Evolutionary conservation across 2,329 filamentous ascomycete species (phyloP).

Genomic region (Mariannaea sp.): DNA sequence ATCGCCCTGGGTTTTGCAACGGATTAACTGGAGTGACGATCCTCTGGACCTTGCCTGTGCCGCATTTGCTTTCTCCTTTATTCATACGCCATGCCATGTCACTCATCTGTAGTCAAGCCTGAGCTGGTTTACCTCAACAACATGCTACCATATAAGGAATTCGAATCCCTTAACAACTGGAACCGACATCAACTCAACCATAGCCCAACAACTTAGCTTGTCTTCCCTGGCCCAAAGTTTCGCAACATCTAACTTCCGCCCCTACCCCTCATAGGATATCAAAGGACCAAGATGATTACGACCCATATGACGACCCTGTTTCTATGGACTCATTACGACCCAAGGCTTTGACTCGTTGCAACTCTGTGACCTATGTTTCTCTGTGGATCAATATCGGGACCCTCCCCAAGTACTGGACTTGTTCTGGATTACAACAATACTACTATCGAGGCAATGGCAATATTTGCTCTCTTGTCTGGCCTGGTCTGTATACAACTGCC

Average conservation of each 20-base stretch:
- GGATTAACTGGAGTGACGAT: slow-evolving; percentile 20
- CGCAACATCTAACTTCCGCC: background rate
- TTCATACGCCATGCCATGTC: slow-evolving; percentile 16
- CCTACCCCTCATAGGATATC: background rate
- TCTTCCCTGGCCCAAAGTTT: no score
- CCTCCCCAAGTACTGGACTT: no score
- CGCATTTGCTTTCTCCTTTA: slow-evolving; percentile 19
- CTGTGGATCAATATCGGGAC: no score
- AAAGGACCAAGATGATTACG: background rate
- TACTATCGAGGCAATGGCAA: slow-evolving; percentile 3
- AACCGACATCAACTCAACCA: background rate
- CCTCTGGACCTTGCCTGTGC: background rate
- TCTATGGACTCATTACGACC: no score
- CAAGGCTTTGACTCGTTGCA: no score
- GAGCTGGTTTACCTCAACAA: background rate
- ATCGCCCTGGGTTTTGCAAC: slow-evolving; percentile 15
- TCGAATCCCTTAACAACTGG: background rate
- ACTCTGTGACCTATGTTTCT: no score
- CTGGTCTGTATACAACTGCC: slow-evolving; percentile 36
- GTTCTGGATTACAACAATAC: slow-evolving; percentile 27
- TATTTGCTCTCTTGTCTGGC: slow-evolving; percentile 24
- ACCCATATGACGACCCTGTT: background rate
- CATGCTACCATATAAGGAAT: no score
- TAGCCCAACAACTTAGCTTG: no score
- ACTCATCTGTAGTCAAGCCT: background rate